A percentile compares a stretch with the other conserved stretches of the same genome.
phyloP scores from a whole-genome alignment of 2,329 filamentous ascomycete genomes.

The Aspergillus sergii region DNA sequence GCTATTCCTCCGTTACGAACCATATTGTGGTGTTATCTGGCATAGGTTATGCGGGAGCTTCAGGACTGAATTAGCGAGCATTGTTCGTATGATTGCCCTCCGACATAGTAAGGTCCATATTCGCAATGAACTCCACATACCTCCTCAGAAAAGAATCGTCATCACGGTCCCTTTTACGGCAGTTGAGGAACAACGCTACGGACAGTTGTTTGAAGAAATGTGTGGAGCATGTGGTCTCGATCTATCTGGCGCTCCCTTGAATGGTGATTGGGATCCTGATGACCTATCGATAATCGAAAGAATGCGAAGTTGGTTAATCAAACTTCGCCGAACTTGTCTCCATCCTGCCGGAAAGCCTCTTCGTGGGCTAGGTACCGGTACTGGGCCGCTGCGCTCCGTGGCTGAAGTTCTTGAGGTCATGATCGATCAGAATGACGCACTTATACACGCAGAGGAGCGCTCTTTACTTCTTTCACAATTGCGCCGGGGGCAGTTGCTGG shows the following conservation, averaged over 20 bases:
- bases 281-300: conserved; percentile 59
- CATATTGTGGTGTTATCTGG: conserved; percentile 73
- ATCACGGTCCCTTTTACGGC: conserved; percentile 89
- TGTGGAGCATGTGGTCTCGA: conserved; percentile 69
- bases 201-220: conserved; percentile 74
- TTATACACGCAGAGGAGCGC: conserved; percentile 70
- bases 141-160: conserved; percentile 80
- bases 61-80: conserved; percentile 64
- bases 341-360: conserved; percentile 75
- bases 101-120: conserved; percentile 85
- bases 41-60: conserved; percentile 63
- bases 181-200: conserved; percentile 89
- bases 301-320: conserved; percentile 79
- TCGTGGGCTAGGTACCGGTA: conserved; percentile 63
- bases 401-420: conserved; percentile 86
- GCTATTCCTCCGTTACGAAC: conserved; percentile 76
- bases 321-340: conserved; percentile 78
- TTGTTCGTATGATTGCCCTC: conserved; percentile 74
- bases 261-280: conserved; percentile 66
- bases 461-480: conserved; percentile 65
- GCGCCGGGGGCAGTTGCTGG: conserved; percentile 74
- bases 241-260: conserved; percentile 62
- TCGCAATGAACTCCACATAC: conserved; percentile 75
- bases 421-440: conserved; percentile 79
- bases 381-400: conserved; percentile 74